Conservation (phyloP, 2,329 filamentous ascomycete genomes). For the Colletotrichum cuscutae region DNA sequence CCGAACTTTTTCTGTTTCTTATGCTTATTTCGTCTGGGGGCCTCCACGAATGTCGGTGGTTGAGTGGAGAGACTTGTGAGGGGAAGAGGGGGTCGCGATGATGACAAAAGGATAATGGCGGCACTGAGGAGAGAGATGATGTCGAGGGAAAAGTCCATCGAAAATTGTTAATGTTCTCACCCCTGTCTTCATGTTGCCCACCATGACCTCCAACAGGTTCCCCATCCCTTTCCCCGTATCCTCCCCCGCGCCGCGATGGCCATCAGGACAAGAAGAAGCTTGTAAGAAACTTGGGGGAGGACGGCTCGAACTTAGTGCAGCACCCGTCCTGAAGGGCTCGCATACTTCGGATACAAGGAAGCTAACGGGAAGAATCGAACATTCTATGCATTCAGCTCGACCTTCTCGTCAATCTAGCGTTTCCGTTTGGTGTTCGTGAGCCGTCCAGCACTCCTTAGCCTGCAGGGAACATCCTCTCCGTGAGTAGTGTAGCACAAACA, state of each 20-base stretch:
- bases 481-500: not conserved
- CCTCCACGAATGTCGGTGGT: not conserved
- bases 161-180: not conserved
- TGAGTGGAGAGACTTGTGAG: not conserved
- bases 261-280: not conserved
- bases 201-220: not conserved
- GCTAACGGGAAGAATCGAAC: not conserved
- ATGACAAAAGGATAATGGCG: not conserved
- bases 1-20: not conserved
- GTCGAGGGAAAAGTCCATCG: not conserved
- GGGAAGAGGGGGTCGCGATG: not conserved
- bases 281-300: not conserved
- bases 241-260: not conserved
- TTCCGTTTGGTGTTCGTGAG: not conserved
- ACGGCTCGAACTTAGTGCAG: not conserved
- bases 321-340: not conserved
- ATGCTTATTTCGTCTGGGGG: conserved; percentile 12
- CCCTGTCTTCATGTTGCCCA: not conserved
- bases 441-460: not conserved
- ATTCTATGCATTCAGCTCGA: not conserved
- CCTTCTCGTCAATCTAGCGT: not conserved
- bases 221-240: not conserved
- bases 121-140: not conserved
- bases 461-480: not conserved
- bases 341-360: not conserved